Base-by-base conservation (phyloP, 345 rosid genomes). In the Hevea brasiliensis region DNA sequence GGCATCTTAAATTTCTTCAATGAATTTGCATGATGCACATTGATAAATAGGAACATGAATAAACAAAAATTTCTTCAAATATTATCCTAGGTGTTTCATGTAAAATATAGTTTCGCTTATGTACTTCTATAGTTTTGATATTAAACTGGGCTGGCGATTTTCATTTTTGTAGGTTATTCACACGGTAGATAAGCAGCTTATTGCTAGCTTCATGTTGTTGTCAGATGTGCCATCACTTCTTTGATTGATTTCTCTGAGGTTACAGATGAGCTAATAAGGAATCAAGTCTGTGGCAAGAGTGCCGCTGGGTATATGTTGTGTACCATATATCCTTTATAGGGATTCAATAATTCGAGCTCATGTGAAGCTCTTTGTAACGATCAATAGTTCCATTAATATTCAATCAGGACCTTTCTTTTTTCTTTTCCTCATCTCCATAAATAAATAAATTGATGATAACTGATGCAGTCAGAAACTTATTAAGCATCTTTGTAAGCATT, bases 81-180 rank as follows among this genome's bases (percentile, higher is more conserved):
- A 13, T 48, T n/a, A 12, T 67, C 23, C 42, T 20, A 0, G 7
- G 0, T 20, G 14, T 50, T 50, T 18, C 44, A 15, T 62, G 48
- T n/a, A 59, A 13, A 65, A 45, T 45, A 26, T n/a, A n/a, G n/a
- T n/a, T n/a, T n/a, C n/a, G 37, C 37, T 23, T 18, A 55, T 41
- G 24, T 41, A 5, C 2, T 57, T 7, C 20, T 27, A 45, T n/a
- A 41, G 20, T 37, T 26, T 65, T 61, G 61, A 26, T 60, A 47
- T 35, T 60, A 23, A 67, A 40, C 44, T 48, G n/a, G 37, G 11
- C 58, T 14, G 56, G 26, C 23, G 64, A 23, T 58, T 27, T 48
- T 65, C 41, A 8, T 68, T 23, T 74, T 75, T 68, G 78, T 77
- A 72, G 86, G 65, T 75, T 45, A 55, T 74, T 50, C 63, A 35